Base-by-base conservation (phyloP, 2,329 filamentous ascomycete genomes). In the Exophiala spinifera region DNA sequence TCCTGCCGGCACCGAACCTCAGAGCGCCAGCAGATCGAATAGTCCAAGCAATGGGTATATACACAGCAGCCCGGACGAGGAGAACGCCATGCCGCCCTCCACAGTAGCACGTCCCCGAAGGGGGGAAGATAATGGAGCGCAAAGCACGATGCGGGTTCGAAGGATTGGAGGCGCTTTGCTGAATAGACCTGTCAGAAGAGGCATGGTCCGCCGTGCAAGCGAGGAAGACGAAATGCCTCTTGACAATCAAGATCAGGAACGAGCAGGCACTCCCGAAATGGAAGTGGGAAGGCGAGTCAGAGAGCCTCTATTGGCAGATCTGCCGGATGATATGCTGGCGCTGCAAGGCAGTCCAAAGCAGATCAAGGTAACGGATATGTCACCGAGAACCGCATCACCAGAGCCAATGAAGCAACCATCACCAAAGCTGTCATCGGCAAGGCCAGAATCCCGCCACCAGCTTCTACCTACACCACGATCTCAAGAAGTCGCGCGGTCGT, bases 141-240 rank as follows among this genome's bases (percentile, higher is more conserved):
- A 89, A 56, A 85, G 86, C 63, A 90, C 89, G 0, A 82, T 91
- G 77, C 82, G 89, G 4, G 77, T 91, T 55, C 92, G 91, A 72
- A 79, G 88, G 57, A 82, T 89, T 13, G 86, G 86, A 14, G 89
- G 89, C 1, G 87, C 83, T 56, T 91, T 92, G 61, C 75, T 94
- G 19, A 90, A 88, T 62, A 89, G 88, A 1, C 89, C 89, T 23
- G 88, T 89, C 17, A 82, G 89, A 51, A 79, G 90, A 62, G 89
- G 88, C 21, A 80, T 87, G 57, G 79, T 75, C 61, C 72, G 72
- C 63, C 75, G 76, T 48, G 75, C 79, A 64, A 88, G 85, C 63
- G 85, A 87, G 59, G 86, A 89, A 59, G 84, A 87, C 36, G 80
- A 69, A 54, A 74, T 68, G 60, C 67, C 61, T 50, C 62, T 58